A percentile compares a stretch with the other conserved stretches of the same genome.
phyloP scores from a whole-genome alignment of 1,284 basidiomycete genomes.

The Sanghuangporus sanghuang region DNA sequence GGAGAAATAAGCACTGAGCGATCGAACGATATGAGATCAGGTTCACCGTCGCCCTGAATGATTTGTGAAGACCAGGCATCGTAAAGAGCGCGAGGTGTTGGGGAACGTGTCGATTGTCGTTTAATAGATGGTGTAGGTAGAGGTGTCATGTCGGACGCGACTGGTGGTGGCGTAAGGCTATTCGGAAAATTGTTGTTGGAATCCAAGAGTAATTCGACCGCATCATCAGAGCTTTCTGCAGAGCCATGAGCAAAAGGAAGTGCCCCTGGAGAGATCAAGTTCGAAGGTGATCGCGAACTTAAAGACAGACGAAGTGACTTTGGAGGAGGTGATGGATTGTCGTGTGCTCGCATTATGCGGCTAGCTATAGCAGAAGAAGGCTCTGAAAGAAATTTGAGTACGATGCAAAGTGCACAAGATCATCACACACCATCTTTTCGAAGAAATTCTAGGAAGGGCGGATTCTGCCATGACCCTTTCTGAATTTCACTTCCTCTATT shows the following conservation, averaged over 20 bases:
- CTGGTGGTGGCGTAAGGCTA: conserved; percentile 1
- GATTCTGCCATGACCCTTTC: conserved; percentile 4
- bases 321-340: conserved; percentile 74
- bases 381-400: conserved; percentile 33
- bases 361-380: conserved; percentile 60
- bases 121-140: neutral
- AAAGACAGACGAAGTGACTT: conserved; percentile 14
- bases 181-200: neutral
- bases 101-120: neutral
- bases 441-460: conserved; percentile 10
- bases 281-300: conserved; percentile 9
- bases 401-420: neutral
- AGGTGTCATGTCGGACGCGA: neutral
- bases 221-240: conserved; percentile 8
- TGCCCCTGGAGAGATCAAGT: neutral
- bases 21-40: conserved; percentile 17
- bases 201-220: neutral
- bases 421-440: conserved; percentile 13
- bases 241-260: conserved; percentile 3
- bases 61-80: neutral
- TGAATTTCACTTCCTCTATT: neutral
- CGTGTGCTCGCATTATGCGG: conserved; percentile 59
- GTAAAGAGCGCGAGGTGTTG: neutral
- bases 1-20: conserved; percentile 6
- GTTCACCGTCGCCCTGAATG: neutral